These are phyloP conservation scores for Gaultheria prostrata DNA, from an alignment of 148 eudicot genomes.

Conservation along the genomic window DNA sequence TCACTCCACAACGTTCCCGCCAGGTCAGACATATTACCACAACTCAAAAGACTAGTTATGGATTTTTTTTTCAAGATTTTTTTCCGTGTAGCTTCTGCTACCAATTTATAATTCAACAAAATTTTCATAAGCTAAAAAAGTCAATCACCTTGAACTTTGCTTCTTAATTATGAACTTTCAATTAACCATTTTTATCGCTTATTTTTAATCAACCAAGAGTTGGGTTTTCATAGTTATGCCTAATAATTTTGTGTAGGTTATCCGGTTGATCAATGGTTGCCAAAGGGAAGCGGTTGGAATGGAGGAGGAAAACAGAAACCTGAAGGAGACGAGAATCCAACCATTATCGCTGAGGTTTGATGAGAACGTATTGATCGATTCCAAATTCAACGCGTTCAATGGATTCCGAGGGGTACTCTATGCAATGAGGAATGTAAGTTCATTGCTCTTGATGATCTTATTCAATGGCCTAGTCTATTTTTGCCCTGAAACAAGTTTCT, in stretches of 20 bases:
- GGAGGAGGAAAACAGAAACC: slow-evolving; percentile 45
- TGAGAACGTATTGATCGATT: slow-evolving; percentile 30
- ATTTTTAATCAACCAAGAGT: not conserved
- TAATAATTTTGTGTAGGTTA: slow-evolving; percentile 29
- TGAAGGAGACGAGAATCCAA: slow-evolving; percentile 45
- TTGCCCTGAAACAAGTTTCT: slow-evolving; percentile 31
- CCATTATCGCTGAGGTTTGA: slow-evolving; percentile 36
- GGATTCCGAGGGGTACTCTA: slow-evolving; percentile 50
- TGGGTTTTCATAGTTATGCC: not conserved
- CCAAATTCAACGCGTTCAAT: slow-evolving; percentile 46
- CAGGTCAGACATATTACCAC: slow-evolving; percentile 24
- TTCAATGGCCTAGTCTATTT: slow-evolving; percentile 44
- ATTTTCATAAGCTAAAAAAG: not conserved
- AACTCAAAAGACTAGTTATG: not conserved
- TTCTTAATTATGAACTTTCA: too few relatives aligned
- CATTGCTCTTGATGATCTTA: slow-evolving; percentile 41
- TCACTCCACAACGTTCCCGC: slow-evolving; percentile 33
- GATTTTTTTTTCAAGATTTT: not conserved
- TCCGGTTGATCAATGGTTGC: slow-evolving; percentile 38
- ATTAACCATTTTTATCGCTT: not conserved
- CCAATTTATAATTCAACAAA: not conserved
- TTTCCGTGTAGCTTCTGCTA: not conserved
- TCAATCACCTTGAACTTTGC: not conserved
- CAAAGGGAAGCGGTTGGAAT: slow-evolving; percentile 45
- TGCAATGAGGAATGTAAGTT: slow-evolving; percentile 41